Evolutionary conservation across 2,329 filamentous ascomycete species (phyloP).

Genomic region (Arthrobotrys musiformis): DNA sequence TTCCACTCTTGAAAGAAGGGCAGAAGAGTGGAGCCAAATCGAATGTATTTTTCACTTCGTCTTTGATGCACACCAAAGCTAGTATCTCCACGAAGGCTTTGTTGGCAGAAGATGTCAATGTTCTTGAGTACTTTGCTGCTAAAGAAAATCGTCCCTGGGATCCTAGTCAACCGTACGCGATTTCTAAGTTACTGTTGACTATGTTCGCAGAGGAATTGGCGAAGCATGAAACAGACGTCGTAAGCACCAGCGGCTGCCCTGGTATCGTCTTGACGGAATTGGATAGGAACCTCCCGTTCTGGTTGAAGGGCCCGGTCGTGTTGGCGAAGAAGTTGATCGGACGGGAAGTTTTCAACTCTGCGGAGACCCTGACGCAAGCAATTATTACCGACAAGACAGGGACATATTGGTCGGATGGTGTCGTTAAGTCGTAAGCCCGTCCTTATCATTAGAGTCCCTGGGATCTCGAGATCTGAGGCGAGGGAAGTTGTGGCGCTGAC

Average conservation of each 20-base stretch:
- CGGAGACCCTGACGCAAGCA: constrained; percentile 16
- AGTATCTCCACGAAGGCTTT: background rate
- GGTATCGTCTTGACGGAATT: constrained; percentile 32
- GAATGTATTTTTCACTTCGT: constrained; percentile 23
- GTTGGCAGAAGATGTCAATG: constrained; percentile 15
- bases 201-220: constrained; percentile 27
- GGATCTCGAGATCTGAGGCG: too few species aligned
- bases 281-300: constrained; percentile 21
- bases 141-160: constrained; percentile 6
- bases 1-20: constrained; percentile 61
- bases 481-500: background rate
- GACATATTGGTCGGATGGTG: constrained; percentile 27
- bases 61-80: constrained; percentile 6
- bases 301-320: constrained; percentile 14
- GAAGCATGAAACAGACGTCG: constrained; percentile 6
- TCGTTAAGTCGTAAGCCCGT: constrained; percentile 13
- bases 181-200: constrained; percentile 20
- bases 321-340: constrained; percentile 23
- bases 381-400: constrained; percentile 28
- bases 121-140: constrained; percentile 16
- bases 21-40: constrained; percentile 9
- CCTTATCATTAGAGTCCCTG: too few species aligned
- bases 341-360: constrained; percentile 12
- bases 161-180: constrained; percentile 27
- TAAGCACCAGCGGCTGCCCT: constrained; percentile 24